phyloP scores from a whole-genome alignment of 2,329 filamentous ascomycete species.

The Nigrospora oryzae region DNA sequence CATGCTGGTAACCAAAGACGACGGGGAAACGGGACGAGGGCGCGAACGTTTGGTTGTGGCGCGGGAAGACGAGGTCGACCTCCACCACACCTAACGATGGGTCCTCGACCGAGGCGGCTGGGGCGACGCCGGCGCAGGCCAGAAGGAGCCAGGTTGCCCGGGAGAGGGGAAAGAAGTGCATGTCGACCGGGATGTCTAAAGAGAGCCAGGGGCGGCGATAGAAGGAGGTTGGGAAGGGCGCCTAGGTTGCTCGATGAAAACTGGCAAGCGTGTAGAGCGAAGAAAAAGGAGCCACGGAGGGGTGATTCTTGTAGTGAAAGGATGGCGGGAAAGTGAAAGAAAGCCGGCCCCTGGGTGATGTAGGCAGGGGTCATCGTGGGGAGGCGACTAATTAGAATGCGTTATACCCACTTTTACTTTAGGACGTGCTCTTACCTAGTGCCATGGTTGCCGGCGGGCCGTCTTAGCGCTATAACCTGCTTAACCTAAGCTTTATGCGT shows the following conservation, averaged over 20 bases:
- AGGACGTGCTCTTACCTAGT: background rate
- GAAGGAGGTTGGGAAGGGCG: background rate
- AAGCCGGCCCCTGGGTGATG: background rate
- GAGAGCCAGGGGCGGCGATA: background rate
- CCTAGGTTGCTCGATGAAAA: too few relatives aligned
- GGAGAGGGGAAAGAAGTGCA: background rate
- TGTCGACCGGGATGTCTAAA: background rate
- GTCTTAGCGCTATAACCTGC: background rate
- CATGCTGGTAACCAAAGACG: conserved; percentile 15
- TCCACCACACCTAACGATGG: conserved; percentile 6
- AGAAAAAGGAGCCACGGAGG: background rate
- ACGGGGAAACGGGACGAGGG: conserved; percentile 12
- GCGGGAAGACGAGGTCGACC: conserved; percentile 16
- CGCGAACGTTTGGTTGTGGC: conserved; percentile 14
- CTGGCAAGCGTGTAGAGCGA: background rate
- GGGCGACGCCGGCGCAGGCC: background rate
- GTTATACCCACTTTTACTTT: too few relatives aligned
- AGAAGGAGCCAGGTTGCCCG: background rate
- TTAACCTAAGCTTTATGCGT: too few relatives aligned
- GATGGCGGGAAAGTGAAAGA: background rate
- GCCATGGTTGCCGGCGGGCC: background rate
- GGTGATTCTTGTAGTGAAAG: background rate
- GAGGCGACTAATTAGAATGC: background rate
- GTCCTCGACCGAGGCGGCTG: background rate
- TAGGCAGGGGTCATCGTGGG: too few relatives aligned